Conservation (phyloP, 1,284 basidiomycete genomes). For the Phenoliferia sp. region DNA sequence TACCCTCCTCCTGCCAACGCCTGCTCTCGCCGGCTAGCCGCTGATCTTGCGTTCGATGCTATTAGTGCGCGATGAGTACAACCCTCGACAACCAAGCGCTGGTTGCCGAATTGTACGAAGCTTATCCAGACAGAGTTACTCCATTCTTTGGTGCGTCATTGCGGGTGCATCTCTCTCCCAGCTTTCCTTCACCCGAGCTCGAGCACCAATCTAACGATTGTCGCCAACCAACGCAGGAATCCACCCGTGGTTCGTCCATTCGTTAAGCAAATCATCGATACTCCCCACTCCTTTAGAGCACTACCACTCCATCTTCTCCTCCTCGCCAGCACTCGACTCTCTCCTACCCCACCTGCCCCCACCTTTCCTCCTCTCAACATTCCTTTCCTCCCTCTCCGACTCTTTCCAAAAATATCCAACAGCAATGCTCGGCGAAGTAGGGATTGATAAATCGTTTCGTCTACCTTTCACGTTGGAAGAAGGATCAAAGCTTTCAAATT, state of each 20-base stretch:
- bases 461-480: constrained; percentile 27
- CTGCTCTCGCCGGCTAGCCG: not conserved
- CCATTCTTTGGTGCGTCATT: constrained; percentile 43
- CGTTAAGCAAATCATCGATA: constrained; percentile 49
- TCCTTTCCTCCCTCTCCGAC: constrained; percentile 54
- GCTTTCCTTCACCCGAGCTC: too few relatives aligned
- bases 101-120: constrained; percentile 12
- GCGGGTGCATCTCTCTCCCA: too few relatives aligned
- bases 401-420: constrained; percentile 57
- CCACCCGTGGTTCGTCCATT: constrained; percentile 77
- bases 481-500: constrained; percentile 52
- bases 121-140: constrained; percentile 28
- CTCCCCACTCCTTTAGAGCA: constrained; percentile 51
- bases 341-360: constrained; percentile 47
- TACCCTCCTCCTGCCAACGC: not conserved
- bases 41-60: too few relatives aligned
- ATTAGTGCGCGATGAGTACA: constrained; percentile 34
- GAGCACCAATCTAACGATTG: not conserved
- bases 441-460: constrained; percentile 66
- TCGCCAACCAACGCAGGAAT: constrained; percentile 52
- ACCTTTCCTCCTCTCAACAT: constrained; percentile 53
- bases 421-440: constrained; percentile 78
- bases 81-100: constrained; percentile 28
- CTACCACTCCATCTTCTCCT: constrained; percentile 58
- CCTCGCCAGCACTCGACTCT: not conserved